These are phyloP conservation scores for Candida frijolesensis DNA, from an alignment of 1,139 yeast genomes.

Conservation along the genomic window DNA sequence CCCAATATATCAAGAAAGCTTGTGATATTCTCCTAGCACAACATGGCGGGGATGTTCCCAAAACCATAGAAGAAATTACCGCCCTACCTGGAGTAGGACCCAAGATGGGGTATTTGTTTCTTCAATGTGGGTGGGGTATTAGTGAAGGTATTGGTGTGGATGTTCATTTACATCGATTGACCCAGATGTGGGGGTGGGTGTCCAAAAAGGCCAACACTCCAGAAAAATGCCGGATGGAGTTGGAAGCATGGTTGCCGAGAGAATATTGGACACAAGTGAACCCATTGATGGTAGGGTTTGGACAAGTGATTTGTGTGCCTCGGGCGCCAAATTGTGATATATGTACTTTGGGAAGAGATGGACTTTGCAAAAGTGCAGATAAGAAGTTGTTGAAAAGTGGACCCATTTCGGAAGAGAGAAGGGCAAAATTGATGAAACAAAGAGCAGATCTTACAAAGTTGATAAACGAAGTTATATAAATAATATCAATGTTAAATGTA, in stretches of 20 bases:
- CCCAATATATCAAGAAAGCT: constrained; percentile 66
- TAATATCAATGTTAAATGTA: not conserved
- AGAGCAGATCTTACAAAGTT: constrained; percentile 32
- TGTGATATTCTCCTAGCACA: constrained; percentile 53
- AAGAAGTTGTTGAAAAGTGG: constrained; percentile 36
- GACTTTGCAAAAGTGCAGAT: constrained; percentile 57
- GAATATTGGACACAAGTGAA: constrained; percentile 82
- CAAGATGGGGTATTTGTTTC: constrained; percentile 83
- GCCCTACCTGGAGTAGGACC: constrained; percentile 93
- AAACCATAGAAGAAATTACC: constrained; percentile 64
- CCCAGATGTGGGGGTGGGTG: constrained; percentile 85
- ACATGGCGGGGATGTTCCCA: constrained; percentile 69
- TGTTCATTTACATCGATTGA: constrained; percentile 83
- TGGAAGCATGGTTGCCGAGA: constrained; percentile 75
- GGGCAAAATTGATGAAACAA: constrained; percentile 32
- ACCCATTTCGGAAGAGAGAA: constrained; percentile 32
- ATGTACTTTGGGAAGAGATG: constrained; percentile 58
- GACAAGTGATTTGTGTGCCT: constrained; percentile 85
- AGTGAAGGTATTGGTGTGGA: constrained; percentile 90
- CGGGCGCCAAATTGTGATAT: constrained; percentile 70
- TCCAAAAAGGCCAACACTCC: constrained; percentile 57
- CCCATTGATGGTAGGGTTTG: constrained; percentile 89
- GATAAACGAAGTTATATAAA: constrained; percentile 19
- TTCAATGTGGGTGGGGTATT: constrained; percentile 81
- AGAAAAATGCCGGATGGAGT: constrained; percentile 67